Conservation (phyloP, 106 monocot species). For the Allium cepa region DNA sequence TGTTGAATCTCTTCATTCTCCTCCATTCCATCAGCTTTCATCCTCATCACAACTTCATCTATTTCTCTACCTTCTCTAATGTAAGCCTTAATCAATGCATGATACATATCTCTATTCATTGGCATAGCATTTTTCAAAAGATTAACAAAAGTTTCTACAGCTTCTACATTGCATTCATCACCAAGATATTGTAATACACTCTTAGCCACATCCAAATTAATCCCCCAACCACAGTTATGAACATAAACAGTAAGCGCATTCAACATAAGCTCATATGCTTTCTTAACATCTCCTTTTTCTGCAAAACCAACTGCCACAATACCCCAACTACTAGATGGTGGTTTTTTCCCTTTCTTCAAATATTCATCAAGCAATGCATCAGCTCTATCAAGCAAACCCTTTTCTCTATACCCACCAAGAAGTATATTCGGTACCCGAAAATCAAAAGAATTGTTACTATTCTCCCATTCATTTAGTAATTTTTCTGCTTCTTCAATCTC, state of each 20-base stretch:
- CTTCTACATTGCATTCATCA: conserved; percentile 26
- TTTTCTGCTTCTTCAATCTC: conserved; percentile 55
- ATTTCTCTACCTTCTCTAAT: conserved; percentile 42
- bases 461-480: conserved; percentile 66
- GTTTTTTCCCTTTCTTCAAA: conserved; percentile 41
- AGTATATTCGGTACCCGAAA: conserved; percentile 66
- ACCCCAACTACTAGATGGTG: conserved; percentile 54
- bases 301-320: conserved; percentile 55
- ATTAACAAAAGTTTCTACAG: conserved; percentile 40
- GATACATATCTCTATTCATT: conserved; percentile 43
- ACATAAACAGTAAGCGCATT: conserved; percentile 49
- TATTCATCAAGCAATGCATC: conserved; percentile 50
- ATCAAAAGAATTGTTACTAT: conserved; percentile 43
- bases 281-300: conserved; percentile 36
- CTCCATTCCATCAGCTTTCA: conserved; percentile 41
- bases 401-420: conserved; percentile 38
- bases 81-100: conserved; percentile 43
- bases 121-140: conserved; percentile 42
- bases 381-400: conserved; percentile 63
- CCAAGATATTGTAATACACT: conserved; percentile 44
- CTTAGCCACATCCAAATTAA: conserved; percentile 25
- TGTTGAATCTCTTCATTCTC: conserved; percentile 22
- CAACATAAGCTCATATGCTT: conserved; percentile 52
- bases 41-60: conserved; percentile 29
- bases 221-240: conserved; percentile 43